These are phyloP conservation scores for Candida insectalens DNA, from an alignment of 805 yeast genomes.

Conservation along the genomic window DNA sequence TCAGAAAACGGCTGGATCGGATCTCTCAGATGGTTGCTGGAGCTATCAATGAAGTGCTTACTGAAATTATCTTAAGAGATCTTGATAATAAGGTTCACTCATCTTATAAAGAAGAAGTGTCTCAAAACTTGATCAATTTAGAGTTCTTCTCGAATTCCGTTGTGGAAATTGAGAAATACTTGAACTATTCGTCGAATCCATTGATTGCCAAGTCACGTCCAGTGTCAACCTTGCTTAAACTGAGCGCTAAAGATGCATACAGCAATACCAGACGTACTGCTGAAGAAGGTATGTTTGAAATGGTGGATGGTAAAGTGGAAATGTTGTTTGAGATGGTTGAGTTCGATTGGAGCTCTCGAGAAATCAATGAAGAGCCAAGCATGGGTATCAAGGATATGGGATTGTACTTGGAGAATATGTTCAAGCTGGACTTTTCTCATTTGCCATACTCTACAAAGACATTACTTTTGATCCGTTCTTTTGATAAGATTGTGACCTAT, in stretches of 20 bases:
- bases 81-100: constrained; percentile 54
- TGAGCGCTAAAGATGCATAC: constrained; percentile 36
- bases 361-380: constrained; percentile 51
- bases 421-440: constrained; percentile 73
- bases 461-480: constrained; percentile 74
- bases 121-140: constrained; percentile 81
- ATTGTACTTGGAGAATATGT: constrained; percentile 73
- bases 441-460: constrained; percentile 73
- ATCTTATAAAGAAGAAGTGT: constrained; percentile 77
- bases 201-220: constrained; percentile 25
- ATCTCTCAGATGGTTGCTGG: constrained; percentile 50
- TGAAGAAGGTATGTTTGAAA: constrained; percentile 69
- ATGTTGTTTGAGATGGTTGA: constrained; percentile 79
- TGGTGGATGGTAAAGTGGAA: constrained; percentile 72
- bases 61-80: constrained; percentile 54
- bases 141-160: constrained; percentile 79
- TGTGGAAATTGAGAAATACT: constrained; percentile 47
- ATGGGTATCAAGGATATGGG: constrained; percentile 76
- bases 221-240: constrained; percentile 21
- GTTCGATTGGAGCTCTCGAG: constrained; percentile 67
- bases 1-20: constrained; percentile 51
- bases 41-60: constrained; percentile 61
- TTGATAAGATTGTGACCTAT: constrained; percentile 71
- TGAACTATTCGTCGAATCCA: constrained; percentile 23
- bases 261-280: constrained; percentile 56